Evolutionary conservation across 805 yeast genomes (phyloP).

Genomic region (Starmerella stigmatis): DNA sequence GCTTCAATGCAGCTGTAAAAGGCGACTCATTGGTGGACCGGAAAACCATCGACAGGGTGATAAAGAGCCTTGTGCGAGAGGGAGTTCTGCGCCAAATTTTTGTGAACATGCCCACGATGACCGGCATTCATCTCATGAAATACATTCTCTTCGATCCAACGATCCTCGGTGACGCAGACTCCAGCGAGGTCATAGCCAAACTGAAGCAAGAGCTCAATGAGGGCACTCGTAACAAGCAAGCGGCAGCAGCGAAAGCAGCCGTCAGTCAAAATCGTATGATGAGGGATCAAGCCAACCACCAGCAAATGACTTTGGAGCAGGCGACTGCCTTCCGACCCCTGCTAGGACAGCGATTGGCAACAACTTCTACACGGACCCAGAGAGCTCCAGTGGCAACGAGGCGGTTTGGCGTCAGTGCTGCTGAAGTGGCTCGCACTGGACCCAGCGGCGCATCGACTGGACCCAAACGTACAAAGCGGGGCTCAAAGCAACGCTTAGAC

Average conservation of each 20-base stretch:
- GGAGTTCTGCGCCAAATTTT: conserved; percentile 28
- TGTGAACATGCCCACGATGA: conserved; percentile 22
- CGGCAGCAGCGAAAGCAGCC: conserved; percentile 9
- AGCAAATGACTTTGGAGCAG: conserved; percentile 12
- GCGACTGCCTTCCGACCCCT: conserved; percentile 8
- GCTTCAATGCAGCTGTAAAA: conserved; percentile 31
- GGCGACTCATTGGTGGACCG: conserved; percentile 42
- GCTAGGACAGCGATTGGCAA: not conserved
- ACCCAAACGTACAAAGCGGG: not conserved
- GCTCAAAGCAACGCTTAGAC: not conserved
- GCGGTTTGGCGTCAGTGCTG: conserved; percentile 21
- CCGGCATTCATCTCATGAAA: conserved; percentile 21
- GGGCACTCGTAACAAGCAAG: conserved; percentile 6
- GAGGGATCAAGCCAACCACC: not conserved
- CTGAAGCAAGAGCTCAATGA: conserved; percentile 18
- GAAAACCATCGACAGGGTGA: conserved; percentile 42
- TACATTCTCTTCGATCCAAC: conserved; percentile 27
- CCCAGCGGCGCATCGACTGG: not conserved
- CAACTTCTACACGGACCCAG: not conserved
- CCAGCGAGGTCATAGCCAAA: conserved; percentile 22
- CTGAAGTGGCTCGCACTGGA: conserved; percentile 13
- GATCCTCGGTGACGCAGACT: conserved; percentile 19
- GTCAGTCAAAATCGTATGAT: conserved; percentile 12
- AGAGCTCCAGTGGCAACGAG: not conserved
- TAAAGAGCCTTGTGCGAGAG: conserved; percentile 30